Evolutionary conservation across 306 rosid species (phyloP), one percentile per base, ranked within the genome.

Genomic region (Fragaria iinumae): DNA sequence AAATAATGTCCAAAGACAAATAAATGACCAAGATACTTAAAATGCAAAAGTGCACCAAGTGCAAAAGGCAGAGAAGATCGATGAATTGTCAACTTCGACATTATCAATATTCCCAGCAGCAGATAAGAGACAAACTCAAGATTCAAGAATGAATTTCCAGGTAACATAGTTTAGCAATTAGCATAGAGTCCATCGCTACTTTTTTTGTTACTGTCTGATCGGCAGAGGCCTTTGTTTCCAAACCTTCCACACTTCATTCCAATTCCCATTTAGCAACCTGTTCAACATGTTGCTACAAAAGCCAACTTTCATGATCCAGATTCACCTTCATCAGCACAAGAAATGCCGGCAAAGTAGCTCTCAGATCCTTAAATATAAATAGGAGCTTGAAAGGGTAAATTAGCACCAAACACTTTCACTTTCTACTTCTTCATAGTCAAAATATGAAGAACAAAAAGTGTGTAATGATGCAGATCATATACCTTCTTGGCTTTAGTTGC

Each of bases 401-500:
- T 53, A 63, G 49, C 16, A 56, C 21, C 3, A 72, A 79, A 3
- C 69, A 12, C 17, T 44, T 44, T 9, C 44, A 60, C 21, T 23
- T 45, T 52, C 18, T 27, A 41, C 11, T 72, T 75, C 39, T 66
- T 34, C 38, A n/a, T 1, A 38, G 41, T 38, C 71, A 4, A 67
- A 73, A 57, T 29, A 87, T 83, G 89, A 80, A 74, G 79, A 83
- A 47, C 45, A 71, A 44, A 50, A 77, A 27, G 53, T 17, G 67
- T 75, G 53, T 45, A 29, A 6, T 67, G 38, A 6, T 57, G 81
- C 62, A 69, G 53, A 55, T 82, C 66, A 66, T 56, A 5, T 65
- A 79, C 63, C 83, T 87, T 41, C 41, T 83, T n/a, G 38, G 57
- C 34, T 76, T 88, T 6, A 14, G 82, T 75, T 77, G 55, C 76